A percentile compares a stretch with the other conserved stretches of the same genome.
Conservation (phyloP, 2,329 filamentous ascomycete species). For the Xylaria polymorpha region DNA sequence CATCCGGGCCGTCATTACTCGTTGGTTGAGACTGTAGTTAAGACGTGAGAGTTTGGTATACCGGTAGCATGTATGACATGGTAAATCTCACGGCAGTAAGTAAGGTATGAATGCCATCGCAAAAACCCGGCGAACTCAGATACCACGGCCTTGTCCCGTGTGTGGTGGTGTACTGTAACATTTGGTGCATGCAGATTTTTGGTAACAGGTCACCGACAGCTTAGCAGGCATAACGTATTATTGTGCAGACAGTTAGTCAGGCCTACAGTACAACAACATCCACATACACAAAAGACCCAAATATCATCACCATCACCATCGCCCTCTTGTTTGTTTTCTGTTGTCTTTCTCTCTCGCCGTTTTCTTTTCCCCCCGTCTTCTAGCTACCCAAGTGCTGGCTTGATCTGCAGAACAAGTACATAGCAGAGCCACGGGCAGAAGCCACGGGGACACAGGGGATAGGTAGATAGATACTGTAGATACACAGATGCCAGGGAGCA, state of each 20-base stretch:
- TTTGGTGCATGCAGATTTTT: conserved; percentile 26
- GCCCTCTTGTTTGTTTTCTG: conserved; percentile 5
- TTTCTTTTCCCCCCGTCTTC: background rate
- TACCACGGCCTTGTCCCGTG: conserved; percentile 29
- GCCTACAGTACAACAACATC: background rate
- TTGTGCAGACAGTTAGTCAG: conserved; percentile 4
- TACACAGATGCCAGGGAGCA: conserved; percentile 26
- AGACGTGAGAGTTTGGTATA: background rate
- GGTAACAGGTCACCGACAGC: conserved; percentile 38
- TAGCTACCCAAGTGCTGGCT: conserved; percentile 10
- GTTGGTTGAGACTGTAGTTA: conserved; percentile 11
- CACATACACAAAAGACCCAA: conserved; percentile 5
- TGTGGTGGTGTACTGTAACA: conserved; percentile 29
- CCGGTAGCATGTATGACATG: conserved; percentile 6
- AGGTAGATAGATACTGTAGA: conserved; percentile 22
- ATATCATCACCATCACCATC: conserved; percentile 21
- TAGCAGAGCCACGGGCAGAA: conserved; percentile 29
- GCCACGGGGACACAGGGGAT: conserved; percentile 33
- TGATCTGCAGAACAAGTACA: conserved; percentile 13
- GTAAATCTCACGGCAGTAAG: conserved; percentile 8
- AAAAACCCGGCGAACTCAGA: conserved; percentile 2
- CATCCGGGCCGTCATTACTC: conserved; percentile 34
- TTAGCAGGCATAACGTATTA: conserved; percentile 15
- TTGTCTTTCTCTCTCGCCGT: background rate
- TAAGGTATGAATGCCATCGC: conserved; percentile 6